Percentiles rank a stretch among this genome's conserved stretches.
These are phyloP conservation scores for Pharnaceum exiguum DNA, from an alignment of 148 eudicot genomes.

Conservation along the genomic window DNA sequence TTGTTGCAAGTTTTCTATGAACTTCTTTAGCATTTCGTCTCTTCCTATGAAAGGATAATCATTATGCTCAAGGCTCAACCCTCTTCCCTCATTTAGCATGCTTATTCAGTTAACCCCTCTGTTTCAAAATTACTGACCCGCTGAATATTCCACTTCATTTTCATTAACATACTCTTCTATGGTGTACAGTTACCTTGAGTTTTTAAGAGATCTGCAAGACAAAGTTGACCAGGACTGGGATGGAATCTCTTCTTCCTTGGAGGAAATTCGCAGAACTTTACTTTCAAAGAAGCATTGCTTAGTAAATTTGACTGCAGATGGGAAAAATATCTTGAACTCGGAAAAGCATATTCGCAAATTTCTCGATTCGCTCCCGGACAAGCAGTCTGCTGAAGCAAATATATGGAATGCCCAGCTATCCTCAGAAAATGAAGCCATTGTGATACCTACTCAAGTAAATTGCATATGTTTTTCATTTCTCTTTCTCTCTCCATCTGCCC, in stretches of 20 bases:
- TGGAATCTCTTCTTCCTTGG: constrained; percentile 72
- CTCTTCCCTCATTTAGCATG: too few species aligned
- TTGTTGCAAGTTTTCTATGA: not conserved
- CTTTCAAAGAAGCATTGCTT: constrained; percentile 77
- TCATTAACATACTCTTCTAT: not conserved
- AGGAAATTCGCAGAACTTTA: constrained; percentile 78
- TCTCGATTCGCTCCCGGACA: constrained; percentile 75
- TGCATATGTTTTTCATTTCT: constrained; percentile 2
- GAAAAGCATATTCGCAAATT: constrained; percentile 67
- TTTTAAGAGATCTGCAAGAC: constrained; percentile 58
- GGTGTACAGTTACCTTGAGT: constrained; percentile 72
- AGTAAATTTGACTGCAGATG: constrained; percentile 87
- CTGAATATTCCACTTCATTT: too few species aligned
- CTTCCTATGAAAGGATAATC: too few species aligned
- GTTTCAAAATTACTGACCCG: too few species aligned
- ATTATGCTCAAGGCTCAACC: too few species aligned
- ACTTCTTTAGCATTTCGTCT: too few species aligned
- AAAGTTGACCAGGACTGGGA: constrained; percentile 81
- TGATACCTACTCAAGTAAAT: constrained; percentile 90
- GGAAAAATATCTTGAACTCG: constrained; percentile 57
- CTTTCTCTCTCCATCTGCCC: not conserved
- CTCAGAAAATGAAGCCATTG: constrained; percentile 77
- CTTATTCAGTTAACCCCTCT: too few species aligned
- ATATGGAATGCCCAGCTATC: constrained; percentile 74
- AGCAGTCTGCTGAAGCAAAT: constrained; percentile 34